A percentile compares a stretch with the other conserved stretches of the same genome.
phyloP scores from a whole-genome alignment of 306 rosid species.

The Vigna radiata region DNA sequence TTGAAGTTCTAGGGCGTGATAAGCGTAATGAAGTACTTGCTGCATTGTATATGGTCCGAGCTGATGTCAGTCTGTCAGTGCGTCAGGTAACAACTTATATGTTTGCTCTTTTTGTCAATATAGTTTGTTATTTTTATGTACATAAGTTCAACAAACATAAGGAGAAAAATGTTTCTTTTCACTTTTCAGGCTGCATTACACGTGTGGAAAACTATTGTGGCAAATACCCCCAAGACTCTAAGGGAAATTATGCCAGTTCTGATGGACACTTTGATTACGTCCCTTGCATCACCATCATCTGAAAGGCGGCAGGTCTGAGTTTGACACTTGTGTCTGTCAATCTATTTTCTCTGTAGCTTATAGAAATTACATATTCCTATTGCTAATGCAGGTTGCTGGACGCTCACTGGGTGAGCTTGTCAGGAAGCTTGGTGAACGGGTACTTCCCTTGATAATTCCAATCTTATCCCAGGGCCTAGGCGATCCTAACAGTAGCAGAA shows the following conservation, averaged over 20 bases:
- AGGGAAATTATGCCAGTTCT: constrained; percentile 95
- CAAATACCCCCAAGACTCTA: constrained; percentile 94
- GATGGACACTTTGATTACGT: constrained; percentile 90
- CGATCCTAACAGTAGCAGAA: constrained; percentile 76
- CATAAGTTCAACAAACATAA: neutral
- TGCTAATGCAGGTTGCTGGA: constrained; percentile 81
- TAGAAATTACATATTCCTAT: constrained; percentile 13
- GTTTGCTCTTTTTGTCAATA: neutral
- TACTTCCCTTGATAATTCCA: constrained; percentile 93
- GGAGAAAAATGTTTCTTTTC: constrained; percentile 29
- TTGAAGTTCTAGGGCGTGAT: constrained; percentile 88
- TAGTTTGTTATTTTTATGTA: neutral
- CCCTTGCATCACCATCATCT: constrained; percentile 94
- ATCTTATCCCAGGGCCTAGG: constrained; percentile 85
- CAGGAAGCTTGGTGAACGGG: constrained; percentile 97
- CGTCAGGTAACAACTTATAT: constrained; percentile 75
- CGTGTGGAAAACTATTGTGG: constrained; percentile 99
- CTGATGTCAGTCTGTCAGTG: constrained; percentile 95
- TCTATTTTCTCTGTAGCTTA: constrained; percentile 19
- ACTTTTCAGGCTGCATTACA: constrained; percentile 87
- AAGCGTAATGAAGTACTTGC: constrained; percentile 95
- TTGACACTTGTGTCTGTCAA: constrained; percentile 20
- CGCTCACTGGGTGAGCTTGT: constrained; percentile 98
- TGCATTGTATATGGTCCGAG: constrained; percentile 95
- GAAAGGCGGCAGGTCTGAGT: constrained; percentile 91